A percentile compares a stretch with the other conserved stretches of the same genome.
phyloP scores from a whole-genome alignment of 352 stramenopile species.

The Phytophthora citricola region DNA sequence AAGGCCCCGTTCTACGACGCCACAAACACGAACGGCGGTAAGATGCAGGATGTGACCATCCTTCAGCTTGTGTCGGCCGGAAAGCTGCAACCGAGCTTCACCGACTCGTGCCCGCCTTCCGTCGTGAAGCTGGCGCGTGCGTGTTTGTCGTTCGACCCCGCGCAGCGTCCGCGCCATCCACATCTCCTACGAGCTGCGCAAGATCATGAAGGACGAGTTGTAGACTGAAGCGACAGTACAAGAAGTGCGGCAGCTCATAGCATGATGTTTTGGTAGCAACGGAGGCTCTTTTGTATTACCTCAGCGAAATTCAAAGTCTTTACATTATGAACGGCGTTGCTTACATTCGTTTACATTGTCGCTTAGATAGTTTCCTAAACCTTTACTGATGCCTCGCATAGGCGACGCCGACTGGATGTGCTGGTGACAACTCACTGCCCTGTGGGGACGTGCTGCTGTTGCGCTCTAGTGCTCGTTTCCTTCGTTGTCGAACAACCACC shows the following conservation, averaged over 20 bases:
- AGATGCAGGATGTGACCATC: constrained; percentile 73
- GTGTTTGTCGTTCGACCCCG: constrained; percentile 72
- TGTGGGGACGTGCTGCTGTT: constrained; percentile 22
- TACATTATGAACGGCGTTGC: constrained; percentile 15
- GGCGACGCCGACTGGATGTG: constrained; percentile 19
- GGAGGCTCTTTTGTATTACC: constrained; percentile 39
- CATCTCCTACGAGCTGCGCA: constrained; percentile 80
- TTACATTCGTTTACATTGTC: constrained; percentile 2
- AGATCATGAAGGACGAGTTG: constrained; percentile 78
- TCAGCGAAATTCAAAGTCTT: constrained; percentile 32
- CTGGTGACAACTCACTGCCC: constrained; percentile 12
- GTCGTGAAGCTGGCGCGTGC: constrained; percentile 67
- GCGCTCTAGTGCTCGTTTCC: constrained; percentile 28
- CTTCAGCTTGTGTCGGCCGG: constrained; percentile 70
- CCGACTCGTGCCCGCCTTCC: constrained; percentile 48
- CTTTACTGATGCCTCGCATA: constrained; percentile 29
- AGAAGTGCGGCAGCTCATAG: constrained; percentile 2
- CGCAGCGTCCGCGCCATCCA: constrained; percentile 75
- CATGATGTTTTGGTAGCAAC: constrained; percentile 30
- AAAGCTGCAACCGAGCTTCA: constrained; percentile 73
- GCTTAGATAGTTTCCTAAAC: not conserved
- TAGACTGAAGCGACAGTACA: constrained; percentile 27
- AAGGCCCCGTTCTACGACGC: constrained; percentile 68
- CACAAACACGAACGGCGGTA: constrained; percentile 64
- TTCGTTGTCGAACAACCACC: constrained; percentile 18